Base-by-base conservation (phyloP, 1,284 basidiomycete species). In the Golubevia sp. region DNA sequence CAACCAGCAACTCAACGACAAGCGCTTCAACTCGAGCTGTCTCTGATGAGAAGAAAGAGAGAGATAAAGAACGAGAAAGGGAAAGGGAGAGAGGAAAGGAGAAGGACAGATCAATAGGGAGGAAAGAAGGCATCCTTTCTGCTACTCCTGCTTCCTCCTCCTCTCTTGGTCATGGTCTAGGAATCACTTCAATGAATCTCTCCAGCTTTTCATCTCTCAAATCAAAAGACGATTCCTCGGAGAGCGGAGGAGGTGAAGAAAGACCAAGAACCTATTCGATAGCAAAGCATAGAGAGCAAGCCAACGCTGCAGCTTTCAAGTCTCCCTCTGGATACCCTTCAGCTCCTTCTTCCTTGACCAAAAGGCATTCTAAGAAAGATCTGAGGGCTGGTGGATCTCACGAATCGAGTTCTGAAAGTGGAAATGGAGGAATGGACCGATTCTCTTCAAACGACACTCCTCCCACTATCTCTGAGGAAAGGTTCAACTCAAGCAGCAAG, bases 11-110 rank as follows among this genome's bases (percentile, higher is more conserved):
- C 30, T 34, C 30, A 34, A 34, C 30, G 5, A 34, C 30, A 34
- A 34, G 30, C 30, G 4, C 30, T 5, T 5, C 4, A 5, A n/a
- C n/a, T n/a, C n/a, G n/a, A n/a, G 30, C 30, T 5, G 30, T 34
- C 30, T 5, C 4, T 34, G 4, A 3, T 44, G 27, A 34, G 13
- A 23, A 44, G 24, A 48, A 18, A 20, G 18, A 49, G 34, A 48
- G 30, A 57, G 51, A 51, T 44, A 55, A 64, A 62, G 62, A 27
- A 55, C 55, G 59, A 58, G 53, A 58, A 55, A 26, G 26, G 24
- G 38, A n/a, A 30, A 20, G 30, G 48, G 13, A 30, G 49, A 18
- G 38, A 49, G 38, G n/a, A 49, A 5, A 49, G 21, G 1, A 1
- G 27, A 55, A 56, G 24, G 20, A 54, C 34, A 23, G 7, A 44